Conservation (phyloP, 495 filamentous ascomycete species). For the Podospora comata region DNA sequence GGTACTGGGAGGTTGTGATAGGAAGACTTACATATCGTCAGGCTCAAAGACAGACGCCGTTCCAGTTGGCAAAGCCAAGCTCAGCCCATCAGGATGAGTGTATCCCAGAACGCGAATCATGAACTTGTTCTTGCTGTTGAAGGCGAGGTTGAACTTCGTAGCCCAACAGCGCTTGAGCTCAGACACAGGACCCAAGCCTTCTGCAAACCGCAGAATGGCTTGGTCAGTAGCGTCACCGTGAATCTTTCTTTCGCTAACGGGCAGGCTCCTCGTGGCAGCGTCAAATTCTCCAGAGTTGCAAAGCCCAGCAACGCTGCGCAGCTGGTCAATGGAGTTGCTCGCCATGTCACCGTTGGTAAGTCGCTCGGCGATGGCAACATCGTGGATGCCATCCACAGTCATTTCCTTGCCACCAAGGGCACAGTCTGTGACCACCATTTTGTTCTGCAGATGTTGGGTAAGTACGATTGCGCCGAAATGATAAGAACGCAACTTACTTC, state of each 20-base stretch:
- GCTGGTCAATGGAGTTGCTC: constrained; percentile 45
- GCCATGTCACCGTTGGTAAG: constrained; percentile 27
- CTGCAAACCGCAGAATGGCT: constrained; percentile 64
- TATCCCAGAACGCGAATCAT: constrained; percentile 54
- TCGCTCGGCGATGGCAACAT: constrained; percentile 32
- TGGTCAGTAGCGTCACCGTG: constrained; percentile 72
- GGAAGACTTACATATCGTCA: constrained; percentile 39
- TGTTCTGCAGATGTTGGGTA: constrained; percentile 39
- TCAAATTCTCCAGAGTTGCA: constrained; percentile 74
- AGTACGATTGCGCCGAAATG: neutral
- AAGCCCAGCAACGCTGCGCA: constrained; percentile 52
- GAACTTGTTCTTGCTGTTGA: constrained; percentile 79
- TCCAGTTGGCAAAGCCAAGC: constrained; percentile 32
- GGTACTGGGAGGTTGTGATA: no score
- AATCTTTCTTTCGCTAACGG: constrained; percentile 54
- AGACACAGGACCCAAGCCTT: constrained; percentile 51
- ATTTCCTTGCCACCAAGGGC: constrained; percentile 42
- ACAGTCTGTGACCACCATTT: constrained; percentile 59
- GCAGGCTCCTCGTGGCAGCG: constrained; percentile 50
- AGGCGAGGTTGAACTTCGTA: constrained; percentile 62
- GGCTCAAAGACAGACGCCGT: constrained; percentile 40
- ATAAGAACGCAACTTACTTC: constrained; percentile 35
- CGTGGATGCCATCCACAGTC: constrained; percentile 39
- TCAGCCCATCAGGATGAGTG: constrained; percentile 37
- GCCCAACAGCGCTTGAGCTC: constrained; percentile 52